Base-by-base conservation (phyloP, 129 eudicot species). In the Flaveria bidentis region DNA sequence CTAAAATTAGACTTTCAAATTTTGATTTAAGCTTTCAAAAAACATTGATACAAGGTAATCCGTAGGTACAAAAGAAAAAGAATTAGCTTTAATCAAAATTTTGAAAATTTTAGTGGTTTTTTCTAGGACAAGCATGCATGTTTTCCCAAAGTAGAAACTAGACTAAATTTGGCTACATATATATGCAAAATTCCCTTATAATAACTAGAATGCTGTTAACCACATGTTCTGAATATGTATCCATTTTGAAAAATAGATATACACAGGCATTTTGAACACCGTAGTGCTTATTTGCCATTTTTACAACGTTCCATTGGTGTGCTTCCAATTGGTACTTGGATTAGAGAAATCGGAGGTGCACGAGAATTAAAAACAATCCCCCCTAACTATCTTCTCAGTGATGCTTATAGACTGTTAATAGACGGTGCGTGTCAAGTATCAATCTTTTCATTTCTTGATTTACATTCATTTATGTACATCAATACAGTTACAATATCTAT, bases 261-360 rank as follows among this genome's bases (percentile, higher is more conserved):
- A 80, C 87, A 85, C 87, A 87, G 85, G 83, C 86, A 85, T 72
- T 82, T 85, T 76, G 84, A 80, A 71, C 64, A 69, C 74, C 81
- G 79, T 66, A 79, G 67, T 70, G 53, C 80, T 3, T 76, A 84
- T 80, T 75, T 90, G 50, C 92, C 96, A 30, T 81, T 87, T 73
- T 78, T 90, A 71, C 90, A 84, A 75, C 88, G 78, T 67, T 83
- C 86, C 7, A 56, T 90, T 18, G 90, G 92, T 73, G 70, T 36
- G 68, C 92, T 86, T 56, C 84, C 80, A 50, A 15, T 85, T 44
- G 96, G 96, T 72, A 86, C 90, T 23, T 87, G 96, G 96, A 70
- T 80, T 17, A 72, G 76, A 52, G 83, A 83, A 76, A 71, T 85
- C 70, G 83, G 80, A 66, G 74, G 86, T 71, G 46, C 86, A 64